Conservation (phyloP, 805 yeast species). For the Kuraishia floccosa region DNA sequence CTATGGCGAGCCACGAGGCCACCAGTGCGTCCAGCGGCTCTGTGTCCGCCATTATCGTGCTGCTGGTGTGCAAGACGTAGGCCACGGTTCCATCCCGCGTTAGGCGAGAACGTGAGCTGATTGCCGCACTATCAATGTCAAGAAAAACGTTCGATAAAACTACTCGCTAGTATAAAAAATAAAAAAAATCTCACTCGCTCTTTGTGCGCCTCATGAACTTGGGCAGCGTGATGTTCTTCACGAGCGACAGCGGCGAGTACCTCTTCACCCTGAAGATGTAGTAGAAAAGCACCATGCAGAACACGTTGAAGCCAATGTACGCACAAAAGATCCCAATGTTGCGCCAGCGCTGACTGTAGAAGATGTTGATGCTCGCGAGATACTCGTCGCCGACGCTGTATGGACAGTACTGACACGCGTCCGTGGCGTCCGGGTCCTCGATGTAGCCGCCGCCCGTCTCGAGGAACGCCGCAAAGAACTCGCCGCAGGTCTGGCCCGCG, state of each 20-base stretch:
- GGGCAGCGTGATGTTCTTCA: no score
- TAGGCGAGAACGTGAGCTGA: no score
- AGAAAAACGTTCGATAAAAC: no score
- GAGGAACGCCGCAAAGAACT: conserved; percentile 35
- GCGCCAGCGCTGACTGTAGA: conserved; percentile 48
- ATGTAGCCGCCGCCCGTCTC: conserved; percentile 41
- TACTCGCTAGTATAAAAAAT: no score
- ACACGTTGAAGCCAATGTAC: conserved; percentile 40
- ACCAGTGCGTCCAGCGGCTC: conserved; percentile 14
- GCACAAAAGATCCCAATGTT: conserved; percentile 53
- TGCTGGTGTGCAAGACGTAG: no score
- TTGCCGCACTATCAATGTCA: no score
- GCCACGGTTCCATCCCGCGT: no score
- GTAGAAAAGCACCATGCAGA: conserved; percentile 26
- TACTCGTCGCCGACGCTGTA: conserved; percentile 34
- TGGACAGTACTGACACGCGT: conserved; percentile 37
- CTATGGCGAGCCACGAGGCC: conserved; percentile 25
- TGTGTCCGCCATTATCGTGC: no score
- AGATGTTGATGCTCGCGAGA: conserved; percentile 28
- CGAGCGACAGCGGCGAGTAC: no score
- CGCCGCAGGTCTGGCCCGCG: conserved; percentile 50
- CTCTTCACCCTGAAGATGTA: conserved; percentile 21
- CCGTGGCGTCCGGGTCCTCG: conserved; percentile 34
- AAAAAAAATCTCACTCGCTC: no score
- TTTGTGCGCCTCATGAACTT: no score